phyloP scores from a whole-genome alignment of 1,284 basidiomycete species.

The Ceratobasidium sp. region DNA sequence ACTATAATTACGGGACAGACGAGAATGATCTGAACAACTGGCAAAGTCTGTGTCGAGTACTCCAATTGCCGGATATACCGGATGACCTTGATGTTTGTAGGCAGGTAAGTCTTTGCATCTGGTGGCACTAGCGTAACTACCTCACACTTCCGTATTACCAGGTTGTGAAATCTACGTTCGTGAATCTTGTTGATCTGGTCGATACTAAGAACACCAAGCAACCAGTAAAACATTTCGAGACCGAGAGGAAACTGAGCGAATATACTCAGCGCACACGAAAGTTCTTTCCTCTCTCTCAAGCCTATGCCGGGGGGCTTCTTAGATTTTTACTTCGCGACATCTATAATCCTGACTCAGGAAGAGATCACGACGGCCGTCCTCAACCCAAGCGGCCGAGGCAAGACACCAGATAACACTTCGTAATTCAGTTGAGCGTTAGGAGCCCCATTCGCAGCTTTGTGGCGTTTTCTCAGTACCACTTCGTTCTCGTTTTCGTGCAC shows the following conservation, averaged over 20 bases:
- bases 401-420: not conserved
- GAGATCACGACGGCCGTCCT: too few species aligned
- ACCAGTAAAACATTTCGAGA: slow-evolving; percentile 50
- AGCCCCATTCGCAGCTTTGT: too few species aligned
- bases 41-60: slow-evolving; percentile 27
- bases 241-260: slow-evolving; percentile 55
- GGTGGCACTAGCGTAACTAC: not conserved
- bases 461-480: too few species aligned
- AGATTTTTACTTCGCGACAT: slow-evolving; percentile 59
- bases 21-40: slow-evolving; percentile 11
- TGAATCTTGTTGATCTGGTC: slow-evolving; percentile 39
- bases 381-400: not conserved
- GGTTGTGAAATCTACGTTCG: slow-evolving; percentile 17
- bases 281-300: slow-evolving; percentile 61
- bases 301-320: slow-evolving; percentile 61
- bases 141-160: not conserved
- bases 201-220: slow-evolving; percentile 12
- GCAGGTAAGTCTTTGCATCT: not conserved
- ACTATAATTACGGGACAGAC: slow-evolving; percentile 32
- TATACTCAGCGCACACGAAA: slow-evolving; percentile 58
- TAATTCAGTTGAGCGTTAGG: too few species aligned
- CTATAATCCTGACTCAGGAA: slow-evolving; percentile 60
- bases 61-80: slow-evolving; percentile 19
- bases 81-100: slow-evolving; percentile 24
- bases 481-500: too few species aligned